Percentiles rank a stretch among this genome's conserved stretches.
These are phyloP conservation scores for Jamesozyma spencerorum DNA, from an alignment of 805 yeast species.

Conservation along the genomic window DNA sequence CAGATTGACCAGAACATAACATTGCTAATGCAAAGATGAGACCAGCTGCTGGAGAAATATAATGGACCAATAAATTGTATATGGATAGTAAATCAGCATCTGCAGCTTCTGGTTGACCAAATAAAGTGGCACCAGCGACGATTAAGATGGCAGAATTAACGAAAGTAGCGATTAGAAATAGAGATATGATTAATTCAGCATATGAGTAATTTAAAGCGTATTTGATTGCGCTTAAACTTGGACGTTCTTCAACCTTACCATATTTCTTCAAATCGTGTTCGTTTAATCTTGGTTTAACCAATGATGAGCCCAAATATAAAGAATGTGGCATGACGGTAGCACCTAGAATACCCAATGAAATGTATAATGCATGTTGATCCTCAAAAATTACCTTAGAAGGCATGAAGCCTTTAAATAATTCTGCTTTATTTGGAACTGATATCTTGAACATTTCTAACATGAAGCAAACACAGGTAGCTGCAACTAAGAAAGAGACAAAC, in stretches of 20 bases:
- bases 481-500: conserved; percentile 61
- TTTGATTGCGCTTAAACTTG: conserved; percentile 71
- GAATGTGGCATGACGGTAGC: conserved; percentile 96
- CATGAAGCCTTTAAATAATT: conserved; percentile 55
- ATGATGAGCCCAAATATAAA: conserved; percentile 72
- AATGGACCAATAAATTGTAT: conserved; percentile 57
- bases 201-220: conserved; percentile 74
- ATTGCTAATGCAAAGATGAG: conserved; percentile 81
- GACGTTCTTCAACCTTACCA: conserved; percentile 43
- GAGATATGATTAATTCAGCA: conserved; percentile 71
- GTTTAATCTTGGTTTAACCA: conserved; percentile 74
- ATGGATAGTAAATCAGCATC: conserved; percentile 79
- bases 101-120: conserved; percentile 52
- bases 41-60: conserved; percentile 80
- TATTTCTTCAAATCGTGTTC: conserved; percentile 62
- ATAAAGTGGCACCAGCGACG: conserved; percentile 83
- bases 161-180: conserved; percentile 83
- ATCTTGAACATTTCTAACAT: conserved; percentile 56
- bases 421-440: conserved; percentile 41
- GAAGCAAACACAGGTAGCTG: conserved; percentile 69
- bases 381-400: conserved; percentile 55
- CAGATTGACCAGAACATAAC: conserved; percentile 86
- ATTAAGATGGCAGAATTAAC: conserved; percentile 84
- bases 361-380: conserved; percentile 60
- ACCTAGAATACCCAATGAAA: conserved; percentile 78